Evolutionary conservation across 2,329 filamentous ascomycete genomes (phyloP).

Genomic region (Arthrobotrys megalospora): DNA sequence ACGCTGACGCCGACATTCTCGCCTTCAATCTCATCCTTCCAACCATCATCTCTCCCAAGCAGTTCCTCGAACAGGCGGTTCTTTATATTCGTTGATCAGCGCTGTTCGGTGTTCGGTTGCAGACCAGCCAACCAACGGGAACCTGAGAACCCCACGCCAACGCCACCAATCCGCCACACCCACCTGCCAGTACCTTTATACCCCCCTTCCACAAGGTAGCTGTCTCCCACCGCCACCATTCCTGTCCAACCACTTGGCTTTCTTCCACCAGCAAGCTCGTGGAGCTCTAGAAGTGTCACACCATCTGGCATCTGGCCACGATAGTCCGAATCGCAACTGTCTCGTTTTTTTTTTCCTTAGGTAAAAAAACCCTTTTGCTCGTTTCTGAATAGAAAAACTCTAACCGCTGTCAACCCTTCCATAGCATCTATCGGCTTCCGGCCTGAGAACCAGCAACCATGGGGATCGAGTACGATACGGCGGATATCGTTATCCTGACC

Average conservation of each 20-base stretch:
- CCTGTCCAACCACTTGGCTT: conserved; percentile 2
- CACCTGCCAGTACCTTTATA: too few species aligned
- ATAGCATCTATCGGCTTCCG: background rate
- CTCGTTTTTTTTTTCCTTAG: conserved; percentile 4
- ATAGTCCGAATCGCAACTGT: conserved; percentile 1
- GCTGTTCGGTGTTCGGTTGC: too few species aligned
- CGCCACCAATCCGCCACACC: background rate
- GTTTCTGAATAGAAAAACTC: background rate
- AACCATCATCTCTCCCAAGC: too few species aligned
- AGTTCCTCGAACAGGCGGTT: too few species aligned
- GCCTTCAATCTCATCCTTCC: background rate
- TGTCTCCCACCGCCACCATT: background rate
- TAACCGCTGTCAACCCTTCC: background rate
- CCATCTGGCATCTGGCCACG: conserved; percentile 21
- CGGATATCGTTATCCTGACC: conserved; percentile 93
- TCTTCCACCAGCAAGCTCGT: background rate
- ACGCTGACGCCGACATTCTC: too few species aligned
- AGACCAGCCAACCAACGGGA: background rate
- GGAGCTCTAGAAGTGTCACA: conserved; percentile 17
- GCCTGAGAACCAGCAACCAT: conserved; percentile 70
- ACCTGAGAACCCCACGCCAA: background rate
- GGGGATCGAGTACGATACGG: conserved; percentile 89
- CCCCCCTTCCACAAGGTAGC: conserved; percentile 3
- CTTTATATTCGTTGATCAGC: too few species aligned
- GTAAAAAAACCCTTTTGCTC: conserved; percentile 1